Evolutionary conservation across 2,329 filamentous ascomycete genomes (phyloP).

Genomic region (Thyridium curvatum): DNA sequence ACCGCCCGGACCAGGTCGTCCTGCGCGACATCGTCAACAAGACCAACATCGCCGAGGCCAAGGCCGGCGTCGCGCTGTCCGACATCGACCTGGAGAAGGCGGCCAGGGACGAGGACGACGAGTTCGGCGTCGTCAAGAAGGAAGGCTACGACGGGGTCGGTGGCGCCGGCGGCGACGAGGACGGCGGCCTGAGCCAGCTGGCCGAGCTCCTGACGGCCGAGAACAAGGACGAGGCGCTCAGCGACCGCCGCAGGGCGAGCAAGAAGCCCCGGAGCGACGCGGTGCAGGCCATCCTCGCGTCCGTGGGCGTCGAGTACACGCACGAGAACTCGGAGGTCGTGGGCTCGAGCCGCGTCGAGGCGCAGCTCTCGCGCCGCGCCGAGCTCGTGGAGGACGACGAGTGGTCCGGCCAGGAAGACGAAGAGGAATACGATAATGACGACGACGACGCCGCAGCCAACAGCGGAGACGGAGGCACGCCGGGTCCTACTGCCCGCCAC

Average conservation of each 20-base stretch:
- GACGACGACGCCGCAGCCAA: slow-evolving; percentile 3
- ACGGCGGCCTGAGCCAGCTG: slow-evolving; percentile 67
- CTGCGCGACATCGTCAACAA: slow-evolving; percentile 97
- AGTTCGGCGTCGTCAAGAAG: slow-evolving; percentile 37
- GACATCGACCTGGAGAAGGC: slow-evolving; percentile 66
- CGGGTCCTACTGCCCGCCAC: slow-evolving; percentile 8
- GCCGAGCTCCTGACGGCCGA: slow-evolving; percentile 50
- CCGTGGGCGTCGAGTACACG: slow-evolving; percentile 87
- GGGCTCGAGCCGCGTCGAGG: slow-evolving; percentile 87
- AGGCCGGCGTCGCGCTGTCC: slow-evolving; percentile 74
- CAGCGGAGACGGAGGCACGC: slow-evolving; percentile 16
- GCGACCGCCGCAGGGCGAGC: background rate
- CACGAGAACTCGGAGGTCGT: slow-evolving; percentile 96
- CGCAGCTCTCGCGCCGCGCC: slow-evolving; percentile 71
- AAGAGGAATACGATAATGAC: slow-evolving; percentile 5
- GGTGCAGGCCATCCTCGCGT: slow-evolving; percentile 80
- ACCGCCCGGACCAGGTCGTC: slow-evolving; percentile 70
- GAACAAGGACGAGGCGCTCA: slow-evolving; percentile 29
- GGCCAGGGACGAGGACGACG: slow-evolving; percentile 44
- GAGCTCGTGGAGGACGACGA: slow-evolving; percentile 47
- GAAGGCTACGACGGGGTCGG: too few species aligned
- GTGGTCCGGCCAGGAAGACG: slow-evolving; percentile 15
- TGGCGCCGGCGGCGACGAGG: slow-evolving; percentile 45
- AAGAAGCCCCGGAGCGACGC: slow-evolving; percentile 54
- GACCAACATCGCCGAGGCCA: slow-evolving; percentile 92